Conservation (phyloP, 2,329 filamentous ascomycete genomes). For the Calonectria crousiana region DNA sequence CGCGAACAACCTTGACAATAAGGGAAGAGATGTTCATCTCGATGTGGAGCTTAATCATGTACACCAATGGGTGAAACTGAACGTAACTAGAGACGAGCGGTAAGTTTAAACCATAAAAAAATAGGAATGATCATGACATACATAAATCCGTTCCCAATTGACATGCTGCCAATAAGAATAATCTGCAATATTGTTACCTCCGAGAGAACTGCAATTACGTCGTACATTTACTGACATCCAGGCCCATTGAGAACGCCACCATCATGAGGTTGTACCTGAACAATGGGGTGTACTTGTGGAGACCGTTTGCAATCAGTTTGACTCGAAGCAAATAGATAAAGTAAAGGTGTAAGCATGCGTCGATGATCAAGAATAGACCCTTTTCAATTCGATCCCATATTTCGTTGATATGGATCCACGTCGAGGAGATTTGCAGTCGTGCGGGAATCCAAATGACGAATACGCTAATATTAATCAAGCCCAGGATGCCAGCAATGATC, state of each 20-base stretch:
- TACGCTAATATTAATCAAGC: conserved; percentile 25
- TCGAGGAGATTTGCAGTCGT: conserved; percentile 18
- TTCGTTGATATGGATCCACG: conserved; percentile 18
- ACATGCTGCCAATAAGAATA: conserved; percentile 36
- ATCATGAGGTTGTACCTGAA: conserved; percentile 23
- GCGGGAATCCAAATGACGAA: conserved; percentile 26
- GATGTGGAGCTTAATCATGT: conserved; percentile 42
- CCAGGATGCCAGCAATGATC: conserved; percentile 4
- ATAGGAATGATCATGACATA: background rate
- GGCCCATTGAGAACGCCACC: conserved; percentile 61
- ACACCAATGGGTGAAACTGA: conserved; percentile 42
- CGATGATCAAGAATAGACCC: conserved; percentile 21
- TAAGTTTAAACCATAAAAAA: background rate
- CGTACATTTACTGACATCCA: conserved; percentile 60
- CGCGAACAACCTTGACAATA: conserved; percentile 40
- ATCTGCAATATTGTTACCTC: conserved; percentile 16
- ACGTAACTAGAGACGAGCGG: conserved; percentile 30
- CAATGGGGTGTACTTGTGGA: conserved; percentile 66
- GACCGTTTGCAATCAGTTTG: conserved; percentile 77
- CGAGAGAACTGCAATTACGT: background rate
- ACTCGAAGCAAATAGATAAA: conserved; percentile 70
- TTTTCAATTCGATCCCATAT: conserved; percentile 28
- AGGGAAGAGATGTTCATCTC: conserved; percentile 42
- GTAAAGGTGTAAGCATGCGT: conserved; percentile 67
- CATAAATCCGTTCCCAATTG: conserved; percentile 21